Evolutionary conservation across 75 land plant genomes (phyloP), one percentile per base, ranked within the genome.

Genomic region (Selaginella moellendorffii): DNA sequence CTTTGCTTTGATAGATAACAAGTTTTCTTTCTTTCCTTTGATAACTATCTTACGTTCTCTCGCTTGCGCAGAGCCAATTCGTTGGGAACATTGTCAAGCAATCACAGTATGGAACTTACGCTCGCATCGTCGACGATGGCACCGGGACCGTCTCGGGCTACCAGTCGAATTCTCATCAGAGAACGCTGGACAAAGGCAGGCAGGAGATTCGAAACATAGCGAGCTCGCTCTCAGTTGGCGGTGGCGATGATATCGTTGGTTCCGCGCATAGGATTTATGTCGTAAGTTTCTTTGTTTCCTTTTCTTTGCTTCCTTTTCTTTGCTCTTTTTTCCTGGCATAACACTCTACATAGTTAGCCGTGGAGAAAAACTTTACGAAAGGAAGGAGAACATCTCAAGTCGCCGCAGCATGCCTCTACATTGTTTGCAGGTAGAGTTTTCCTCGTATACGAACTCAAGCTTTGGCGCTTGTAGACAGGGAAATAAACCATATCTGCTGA

Each of bases 351-450:
- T 56, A 56, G 59, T 9, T 56, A 21, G 59, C 59, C 5, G 59
- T 56, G 59, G 59, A 56, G 59, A 56, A 21, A 25, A 56, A 56
- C 59, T 56, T 56, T 24, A 56, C 59, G 8, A 56, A 25, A 56
- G 59, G 59, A 19, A 56, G 59, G 21, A 56, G 59, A 25, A 56
- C 59, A 56, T 5, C 21, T 8, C 59, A 56, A 56, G 59, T 56
- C 8, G 59, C 59, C 5, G 59, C 59, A 19, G 59, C 59, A 9
- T 56, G 59, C 19, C 19, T 56, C 17, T 56, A 56, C 19, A 56
- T 56, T 19, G 21, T 56, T 21, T 56, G 59, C 24, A 5, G 59
- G 59, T 56, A 56, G n/a, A 56, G 14, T 36, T 36, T 5, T 36
- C 10, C 46, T 36, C n/a, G 46, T 36, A 36, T 36, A 36, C 14